phyloP scores from a whole-genome alignment of 345 rosid species.

The Excoecaria cochinchinensis region DNA sequence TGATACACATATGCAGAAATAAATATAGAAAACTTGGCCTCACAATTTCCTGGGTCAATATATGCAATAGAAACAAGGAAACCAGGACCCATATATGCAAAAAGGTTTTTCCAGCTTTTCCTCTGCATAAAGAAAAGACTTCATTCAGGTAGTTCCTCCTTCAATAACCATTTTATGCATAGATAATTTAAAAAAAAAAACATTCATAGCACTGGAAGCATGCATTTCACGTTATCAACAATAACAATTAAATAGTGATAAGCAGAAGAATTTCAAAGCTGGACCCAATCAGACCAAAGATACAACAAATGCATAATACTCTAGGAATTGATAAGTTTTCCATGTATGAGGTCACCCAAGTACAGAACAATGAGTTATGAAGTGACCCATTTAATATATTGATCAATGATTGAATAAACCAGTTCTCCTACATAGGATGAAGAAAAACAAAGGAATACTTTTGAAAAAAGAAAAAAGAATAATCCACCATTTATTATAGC shows the following conservation, averaged over 20 bases:
- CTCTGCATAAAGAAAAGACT: constrained; percentile 45
- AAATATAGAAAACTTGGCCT: constrained; percentile 24
- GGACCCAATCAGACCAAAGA: not conserved
- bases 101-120: constrained; percentile 88
- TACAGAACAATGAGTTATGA: not conserved
- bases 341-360: not conserved
- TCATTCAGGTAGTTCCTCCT: not conserved
- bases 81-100: constrained; percentile 92
- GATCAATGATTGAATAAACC: too few relatives aligned
- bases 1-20: constrained; percentile 1
- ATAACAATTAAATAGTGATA: not conserved
- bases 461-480: too few relatives aligned
- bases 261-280: not conserved
- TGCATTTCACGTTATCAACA: not conserved
- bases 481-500: too few relatives aligned
- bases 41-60: constrained; percentile 98
- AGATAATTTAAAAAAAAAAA: not conserved
- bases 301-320: not conserved
- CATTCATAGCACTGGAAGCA: not conserved
- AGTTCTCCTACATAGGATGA: too few relatives aligned
- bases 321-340: not conserved
- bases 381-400: too few relatives aligned
- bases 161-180: not conserved
- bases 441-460: too few relatives aligned
- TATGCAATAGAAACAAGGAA: constrained; percentile 95